These are phyloP conservation scores for Mycocentrospora acerina DNA, from an alignment of 2,329 filamentous ascomycete genomes.

Conservation along the genomic window DNA sequence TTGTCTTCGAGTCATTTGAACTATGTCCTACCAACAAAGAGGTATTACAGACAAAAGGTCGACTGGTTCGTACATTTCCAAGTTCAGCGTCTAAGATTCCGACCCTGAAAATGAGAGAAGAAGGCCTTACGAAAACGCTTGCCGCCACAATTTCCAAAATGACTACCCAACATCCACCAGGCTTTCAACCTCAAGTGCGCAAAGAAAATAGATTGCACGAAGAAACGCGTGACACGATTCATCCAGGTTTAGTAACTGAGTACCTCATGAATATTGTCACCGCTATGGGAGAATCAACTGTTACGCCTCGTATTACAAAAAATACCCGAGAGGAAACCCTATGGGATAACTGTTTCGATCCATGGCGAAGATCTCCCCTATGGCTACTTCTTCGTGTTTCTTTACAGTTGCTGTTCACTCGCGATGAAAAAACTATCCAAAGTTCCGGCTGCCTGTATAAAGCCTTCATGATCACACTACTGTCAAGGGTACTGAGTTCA, in stretches of 20 bases:
- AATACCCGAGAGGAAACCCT: constrained; percentile 58
- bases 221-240: constrained; percentile 53
- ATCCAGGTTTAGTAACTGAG: constrained; percentile 57
- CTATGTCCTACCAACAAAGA: constrained; percentile 44
- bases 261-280: constrained; percentile 47
- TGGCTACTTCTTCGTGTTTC: constrained; percentile 59
- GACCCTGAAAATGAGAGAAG: constrained; percentile 18
- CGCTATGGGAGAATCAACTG: constrained; percentile 37
- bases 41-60: constrained; percentile 42
- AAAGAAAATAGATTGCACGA: constrained; percentile 43
- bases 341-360: constrained; percentile 41
- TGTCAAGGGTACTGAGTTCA: constrained; percentile 44
- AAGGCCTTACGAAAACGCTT: constrained; percentile 23
- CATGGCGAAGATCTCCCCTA: constrained; percentile 56
- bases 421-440: constrained; percentile 17
- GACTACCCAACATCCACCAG: constrained; percentile 36
- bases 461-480: constrained; percentile 52
- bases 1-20: constrained; percentile 51
- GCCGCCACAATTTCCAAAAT: constrained; percentile 39
- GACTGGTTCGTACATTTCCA: constrained; percentile 51
- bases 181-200: constrained; percentile 38
- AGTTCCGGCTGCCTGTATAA: constrained; percentile 49
- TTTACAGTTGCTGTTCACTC: constrained; percentile 44
- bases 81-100: constrained; percentile 41
- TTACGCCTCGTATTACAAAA: constrained; percentile 47